Base-by-base conservation (phyloP, 1,284 basidiomycete species). In the Vanrija sp. region DNA sequence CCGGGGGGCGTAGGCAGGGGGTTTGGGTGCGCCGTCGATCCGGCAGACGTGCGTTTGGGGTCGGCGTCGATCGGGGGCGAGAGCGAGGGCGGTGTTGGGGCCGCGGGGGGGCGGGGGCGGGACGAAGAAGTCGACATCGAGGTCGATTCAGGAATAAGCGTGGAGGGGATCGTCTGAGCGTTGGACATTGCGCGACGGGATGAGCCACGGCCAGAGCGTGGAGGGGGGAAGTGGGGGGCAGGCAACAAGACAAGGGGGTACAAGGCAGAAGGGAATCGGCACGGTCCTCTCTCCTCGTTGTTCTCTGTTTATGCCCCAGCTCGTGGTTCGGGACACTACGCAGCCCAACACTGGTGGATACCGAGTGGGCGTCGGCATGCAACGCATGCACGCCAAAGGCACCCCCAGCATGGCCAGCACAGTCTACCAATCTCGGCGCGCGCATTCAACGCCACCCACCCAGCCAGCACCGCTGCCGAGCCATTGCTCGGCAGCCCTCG, bases 111-210 rank as follows among this genome's bases (percentile, higher is more conserved):
- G 26, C 56, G 45, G 23, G 58, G 46, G 49, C 55, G 42, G n/a
- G 52, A 44, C 21, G 51, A 34, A 39, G 49, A 53, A 7, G 28
- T 34, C 12, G 34, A 34, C 9, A 12, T 34, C 34, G 34, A 12
- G 34, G 34, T 34, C 9, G 34, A 34, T 34, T 34, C 34, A 18
- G 60, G 43, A 43, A 57, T 56, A 52, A 58, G 54, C 51, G 61
- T 43, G 50, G 54, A 55, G 58, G 61, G 53, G 44, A 57, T 43
- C 18, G 68, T 68, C 58, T 71, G 67, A 68, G 68, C 63, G 58
- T 61, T 51, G 61, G 56, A 62, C 60, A 66, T 50, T 29, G 44
- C 40, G 51, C 46, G 25, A 39, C 9, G 34, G 18, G 19, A 16
- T 19, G 39, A 59, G 51, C 49, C 55, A 54, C 50, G 28, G 49